Evolutionary conservation across 345 rosid genomes (phyloP).

Genomic region (Euphorbia tirucalli): DNA sequence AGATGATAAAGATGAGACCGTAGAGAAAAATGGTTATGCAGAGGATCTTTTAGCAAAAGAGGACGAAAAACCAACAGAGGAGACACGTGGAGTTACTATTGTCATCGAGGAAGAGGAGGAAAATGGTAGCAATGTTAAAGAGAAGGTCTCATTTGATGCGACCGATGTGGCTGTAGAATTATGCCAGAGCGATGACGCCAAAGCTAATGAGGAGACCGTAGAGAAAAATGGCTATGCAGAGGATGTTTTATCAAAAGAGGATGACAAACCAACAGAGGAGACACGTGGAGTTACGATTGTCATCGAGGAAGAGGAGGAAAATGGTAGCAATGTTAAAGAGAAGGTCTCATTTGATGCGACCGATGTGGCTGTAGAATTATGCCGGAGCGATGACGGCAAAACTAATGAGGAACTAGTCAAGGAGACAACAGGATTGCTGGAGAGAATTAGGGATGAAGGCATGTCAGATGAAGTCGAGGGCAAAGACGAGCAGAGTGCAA

Average conservation of each 20-base stretch:
- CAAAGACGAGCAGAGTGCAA: background rate
- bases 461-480: background rate
- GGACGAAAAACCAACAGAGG: conserved; percentile 7
- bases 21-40: conserved; percentile 1
- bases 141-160: conserved; percentile 17
- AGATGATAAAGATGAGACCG: background rate
- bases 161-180: conserved; percentile 20
- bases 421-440: conserved; percentile 44
- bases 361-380: conserved; percentile 21
- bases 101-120: conserved; percentile 17
- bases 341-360: conserved; percentile 16
- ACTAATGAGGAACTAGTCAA: conserved; percentile 34
- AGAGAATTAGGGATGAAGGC: conserved; percentile 44
- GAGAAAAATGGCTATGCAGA: conserved; percentile 7
- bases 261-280: conserved; percentile 6
- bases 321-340: conserved; percentile 5
- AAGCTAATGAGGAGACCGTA: conserved; percentile 3
- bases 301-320: conserved; percentile 17
- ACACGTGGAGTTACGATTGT: conserved; percentile 4
- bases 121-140: conserved; percentile 6
- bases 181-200: conserved; percentile 16
- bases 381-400: conserved; percentile 15
- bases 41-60: conserved; percentile 5
- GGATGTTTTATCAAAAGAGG: conserved; percentile 4
- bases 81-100: conserved; percentile 3